Evolutionary conservation across 257 asterid genomes (phyloP), one percentile per base, ranked within the genome.

Genomic region (Vinca minor): DNA sequence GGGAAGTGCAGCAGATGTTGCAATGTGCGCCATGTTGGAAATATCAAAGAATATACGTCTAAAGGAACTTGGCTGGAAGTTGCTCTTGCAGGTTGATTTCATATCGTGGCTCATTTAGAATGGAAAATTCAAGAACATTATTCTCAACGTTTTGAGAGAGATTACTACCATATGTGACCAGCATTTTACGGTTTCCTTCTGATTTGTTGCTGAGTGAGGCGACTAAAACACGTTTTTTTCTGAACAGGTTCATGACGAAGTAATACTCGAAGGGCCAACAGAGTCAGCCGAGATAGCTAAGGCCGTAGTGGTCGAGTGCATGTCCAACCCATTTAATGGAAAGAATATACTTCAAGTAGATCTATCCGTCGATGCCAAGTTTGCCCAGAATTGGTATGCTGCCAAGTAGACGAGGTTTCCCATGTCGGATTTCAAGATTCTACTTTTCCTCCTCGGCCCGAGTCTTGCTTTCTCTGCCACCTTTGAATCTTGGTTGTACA

Each of bases 1-100:
- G 96, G 98, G 98, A 74, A 92, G 98, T 77, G 98, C 98, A 67
- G 96, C 98, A 7, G 98, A 92, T 74, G 96, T 92, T 2, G 98
- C 96, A 6, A 92, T 92, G 98, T 88, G 98, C 17, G 95, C 95
- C 76, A 91, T 91, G 98, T 70, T 91, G 78, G 88, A 91, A 71
- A 88, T 88, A 79, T 79, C 95, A 25, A 81, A 62, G 70, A 88
- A 88, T 61, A 56, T 67, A 36, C 89, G 82, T 5, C 77, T 89
- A 56, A 75, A 81, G 73, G 88, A 83, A 81, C 85, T 92, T 13
- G 98, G 98, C 17, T 92, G 95, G 95, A 84, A 75, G 67, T 87
- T 92, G 72, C 67, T 87, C 74, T 81, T 89, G 75, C 98, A 92
- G 95, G 98, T 91, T 65, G 61, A 20, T 56, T 7, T 41, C 25